Conservation (phyloP, 1,284 basidiomycete species). For the Limonomyces culmigenus region DNA sequence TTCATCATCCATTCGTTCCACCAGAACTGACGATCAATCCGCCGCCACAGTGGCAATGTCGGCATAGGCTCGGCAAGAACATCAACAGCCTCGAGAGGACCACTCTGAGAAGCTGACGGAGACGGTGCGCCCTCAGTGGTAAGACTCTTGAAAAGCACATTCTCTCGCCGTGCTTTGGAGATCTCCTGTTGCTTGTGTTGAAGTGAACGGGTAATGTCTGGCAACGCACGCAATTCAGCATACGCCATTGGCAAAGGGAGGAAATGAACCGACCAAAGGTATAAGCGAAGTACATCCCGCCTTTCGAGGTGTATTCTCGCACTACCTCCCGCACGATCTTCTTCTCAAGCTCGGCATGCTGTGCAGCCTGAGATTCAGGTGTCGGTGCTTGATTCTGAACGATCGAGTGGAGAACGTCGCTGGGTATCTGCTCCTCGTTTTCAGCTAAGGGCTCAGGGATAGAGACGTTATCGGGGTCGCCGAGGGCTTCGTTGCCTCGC, state of each 20-base stretch:
- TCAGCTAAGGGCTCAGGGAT: constrained; percentile 1
- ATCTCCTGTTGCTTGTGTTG: constrained; percentile 62
- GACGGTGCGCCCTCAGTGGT: constrained; percentile 2
- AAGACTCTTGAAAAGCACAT: constrained; percentile 17
- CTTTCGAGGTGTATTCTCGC: constrained; percentile 52
- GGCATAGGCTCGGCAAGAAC: constrained; percentile 50
- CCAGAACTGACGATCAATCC: constrained; percentile 75
- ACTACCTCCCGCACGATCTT: constrained; percentile 64
- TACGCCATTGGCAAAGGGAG: not conserved
- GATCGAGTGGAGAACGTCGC: constrained; percentile 17
- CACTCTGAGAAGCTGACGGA: constrained; percentile 11
- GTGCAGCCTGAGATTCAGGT: constrained; percentile 42
- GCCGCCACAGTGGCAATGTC: constrained; percentile 66
- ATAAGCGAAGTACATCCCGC: constrained; percentile 71
- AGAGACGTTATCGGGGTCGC: constrained; percentile 1
- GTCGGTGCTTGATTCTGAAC: constrained; percentile 38
- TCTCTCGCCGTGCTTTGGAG: constrained; percentile 33
- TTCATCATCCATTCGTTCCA: constrained; percentile 77
- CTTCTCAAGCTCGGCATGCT: constrained; percentile 52
- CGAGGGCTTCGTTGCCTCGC: not conserved
- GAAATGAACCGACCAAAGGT: constrained; percentile 38
- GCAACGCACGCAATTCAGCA: constrained; percentile 1
- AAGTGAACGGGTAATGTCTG: constrained; percentile 64
- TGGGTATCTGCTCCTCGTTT: constrained; percentile 5
- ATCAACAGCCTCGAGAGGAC: constrained; percentile 28